A percentile compares a stretch with the other conserved stretches of the same genome.
phyloP scores from a whole-genome alignment of 2,329 filamentous ascomycete genomes.

The Alternaria sp. region DNA sequence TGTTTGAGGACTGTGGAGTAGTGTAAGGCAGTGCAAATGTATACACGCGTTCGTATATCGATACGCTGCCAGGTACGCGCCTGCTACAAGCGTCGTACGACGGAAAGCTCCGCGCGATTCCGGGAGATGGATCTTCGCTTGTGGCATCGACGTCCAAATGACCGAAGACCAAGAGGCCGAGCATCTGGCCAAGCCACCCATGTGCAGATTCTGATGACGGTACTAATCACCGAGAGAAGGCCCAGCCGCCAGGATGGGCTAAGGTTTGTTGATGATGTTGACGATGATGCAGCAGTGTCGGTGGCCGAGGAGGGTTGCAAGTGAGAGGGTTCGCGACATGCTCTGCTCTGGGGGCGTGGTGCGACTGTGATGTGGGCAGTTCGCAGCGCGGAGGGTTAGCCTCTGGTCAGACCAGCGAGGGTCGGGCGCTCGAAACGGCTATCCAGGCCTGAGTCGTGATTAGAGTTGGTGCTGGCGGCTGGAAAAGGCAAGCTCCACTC shows the following conservation, averaged over 20 bases:
- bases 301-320: not conserved
- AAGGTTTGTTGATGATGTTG: not conserved
- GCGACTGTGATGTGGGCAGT: not conserved
- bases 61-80: not conserved
- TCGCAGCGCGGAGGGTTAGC: not conserved
- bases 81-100: not conserved
- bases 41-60: not conserved
- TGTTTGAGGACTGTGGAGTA: not conserved
- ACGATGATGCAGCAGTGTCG: not conserved
- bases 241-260: not conserved
- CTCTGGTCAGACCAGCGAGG: not conserved
- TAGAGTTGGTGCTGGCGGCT: not conserved
- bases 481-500: not conserved
- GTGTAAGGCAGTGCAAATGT: not conserved
- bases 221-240: not conserved
- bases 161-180: slow-evolving; percentile 2
- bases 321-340: not conserved
- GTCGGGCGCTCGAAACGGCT: slow-evolving; percentile 1
- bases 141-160: not conserved
- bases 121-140: not conserved
- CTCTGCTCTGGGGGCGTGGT: not conserved
- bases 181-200: not conserved
- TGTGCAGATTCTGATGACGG: not conserved
- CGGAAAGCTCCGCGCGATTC: not conserved
- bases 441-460: not conserved